A percentile compares a stretch with the other conserved stretches of the same genome.
These are phyloP conservation scores for Phialophora macrospora DNA, from an alignment of 2,329 filamentous ascomycete species.

Conservation along the genomic window DNA sequence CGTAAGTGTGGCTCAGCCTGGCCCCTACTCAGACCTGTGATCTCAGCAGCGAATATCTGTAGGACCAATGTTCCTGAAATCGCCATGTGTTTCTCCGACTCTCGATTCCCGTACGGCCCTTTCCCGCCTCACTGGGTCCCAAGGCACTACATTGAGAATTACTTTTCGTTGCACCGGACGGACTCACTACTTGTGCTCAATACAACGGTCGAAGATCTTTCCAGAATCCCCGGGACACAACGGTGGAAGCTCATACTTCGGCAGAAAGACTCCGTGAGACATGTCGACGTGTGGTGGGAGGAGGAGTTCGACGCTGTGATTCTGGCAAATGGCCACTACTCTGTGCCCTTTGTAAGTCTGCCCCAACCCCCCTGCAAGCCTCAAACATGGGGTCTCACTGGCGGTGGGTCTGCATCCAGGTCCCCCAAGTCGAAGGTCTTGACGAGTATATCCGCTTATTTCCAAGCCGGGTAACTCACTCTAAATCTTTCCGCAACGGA, in stretches of 20 bases:
- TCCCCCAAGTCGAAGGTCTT: slow-evolving; percentile 55
- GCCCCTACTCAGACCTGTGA: background rate
- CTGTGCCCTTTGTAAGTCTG: slow-evolving; percentile 59
- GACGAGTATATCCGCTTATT: slow-evolving; percentile 48
- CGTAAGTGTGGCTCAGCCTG: slow-evolving; percentile 36
- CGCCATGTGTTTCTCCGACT: slow-evolving; percentile 56
- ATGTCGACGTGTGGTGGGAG: slow-evolving; percentile 64
- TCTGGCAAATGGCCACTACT: slow-evolving; percentile 66
- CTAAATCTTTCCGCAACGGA: slow-evolving; percentile 54
- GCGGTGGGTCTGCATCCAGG: slow-evolving; percentile 40
- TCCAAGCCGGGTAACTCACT: slow-evolving; percentile 52
- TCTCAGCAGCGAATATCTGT: background rate
- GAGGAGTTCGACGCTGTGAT: slow-evolving; percentile 67
- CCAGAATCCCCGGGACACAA: slow-evolving; percentile 58
- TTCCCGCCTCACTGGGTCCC: slow-evolving; percentile 62
- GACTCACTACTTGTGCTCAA: slow-evolving; percentile 54
- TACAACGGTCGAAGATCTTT: slow-evolving; percentile 66
- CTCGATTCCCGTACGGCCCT: slow-evolving; percentile 60
- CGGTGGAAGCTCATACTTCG: slow-evolving; percentile 63
- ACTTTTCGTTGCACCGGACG: slow-evolving; percentile 57
- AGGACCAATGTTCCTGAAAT: slow-evolving; percentile 49
- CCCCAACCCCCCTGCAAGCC: background rate
- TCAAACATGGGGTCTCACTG: background rate
- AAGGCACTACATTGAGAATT: slow-evolving; percentile 61
- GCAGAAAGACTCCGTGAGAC: slow-evolving; percentile 42